A percentile compares a stretch with the other conserved stretches of the same genome.
Evolutionary conservation across 2,329 filamentous ascomycete species (phyloP).

Genomic region (Colletotrichum shisoi): DNA sequence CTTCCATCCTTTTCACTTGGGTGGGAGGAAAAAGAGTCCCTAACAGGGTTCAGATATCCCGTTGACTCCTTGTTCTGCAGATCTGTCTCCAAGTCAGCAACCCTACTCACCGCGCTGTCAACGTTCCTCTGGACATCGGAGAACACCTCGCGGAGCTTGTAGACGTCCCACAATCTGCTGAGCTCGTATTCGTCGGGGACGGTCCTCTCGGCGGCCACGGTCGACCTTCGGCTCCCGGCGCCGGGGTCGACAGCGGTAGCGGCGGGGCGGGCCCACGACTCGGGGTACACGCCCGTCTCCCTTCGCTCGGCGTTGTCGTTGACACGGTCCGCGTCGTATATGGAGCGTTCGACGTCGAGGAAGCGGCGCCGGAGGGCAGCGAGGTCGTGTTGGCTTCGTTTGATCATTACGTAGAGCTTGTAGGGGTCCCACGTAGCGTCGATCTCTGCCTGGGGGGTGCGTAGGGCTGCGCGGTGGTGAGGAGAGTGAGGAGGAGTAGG

Average conservation of each 20-base stretch:
- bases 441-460: constrained; percentile 59
- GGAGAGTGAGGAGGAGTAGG: background rate
- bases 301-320: constrained; percentile 75
- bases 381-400: constrained; percentile 65
- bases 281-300: constrained; percentile 71
- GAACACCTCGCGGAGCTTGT: constrained; percentile 13
- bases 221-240: background rate
- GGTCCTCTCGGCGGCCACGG: background rate
- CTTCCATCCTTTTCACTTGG: too few species aligned
- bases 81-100: background rate
- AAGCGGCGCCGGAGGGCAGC: constrained; percentile 87
- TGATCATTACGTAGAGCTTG: constrained; percentile 37
- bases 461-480: background rate
- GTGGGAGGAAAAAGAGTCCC: too few species aligned
- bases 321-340: constrained; percentile 54
- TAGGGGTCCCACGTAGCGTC: constrained; percentile 51
- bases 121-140: background rate
- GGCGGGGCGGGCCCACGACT: too few species aligned
- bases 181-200: background rate
- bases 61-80: background rate
- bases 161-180: too few species aligned
- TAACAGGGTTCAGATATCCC: too few species aligned
- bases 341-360: constrained; percentile 43
- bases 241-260: background rate
- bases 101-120: background rate